Conservation (phyloP, 192 early-diverging fungal genomes). For the Entomortierella beljakovae region DNA sequence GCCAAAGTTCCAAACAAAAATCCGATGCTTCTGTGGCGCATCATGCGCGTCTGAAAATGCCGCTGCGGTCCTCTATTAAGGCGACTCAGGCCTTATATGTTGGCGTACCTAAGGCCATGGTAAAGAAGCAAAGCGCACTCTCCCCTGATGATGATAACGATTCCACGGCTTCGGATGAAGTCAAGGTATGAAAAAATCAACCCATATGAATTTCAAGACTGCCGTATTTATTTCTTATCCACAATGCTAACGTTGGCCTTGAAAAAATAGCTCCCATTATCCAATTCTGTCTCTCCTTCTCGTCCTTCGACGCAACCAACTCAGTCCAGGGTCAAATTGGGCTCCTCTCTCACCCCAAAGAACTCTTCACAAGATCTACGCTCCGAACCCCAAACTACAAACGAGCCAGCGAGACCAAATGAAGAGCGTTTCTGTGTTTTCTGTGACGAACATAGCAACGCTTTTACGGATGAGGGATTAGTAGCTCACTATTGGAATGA, state of each 20-base stretch:
- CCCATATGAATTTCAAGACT: too few species aligned
- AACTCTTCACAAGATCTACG: neutral
- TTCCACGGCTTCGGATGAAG: slow-evolving; percentile 42
- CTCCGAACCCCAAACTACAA: neutral
- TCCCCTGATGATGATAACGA: slow-evolving; percentile 51
- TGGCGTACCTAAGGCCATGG: slow-evolving; percentile 27
- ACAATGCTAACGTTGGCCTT: too few species aligned
- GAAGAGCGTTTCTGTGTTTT: slow-evolving; percentile 75
- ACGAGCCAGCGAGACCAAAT: slow-evolving; percentile 2
- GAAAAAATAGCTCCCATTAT: neutral
- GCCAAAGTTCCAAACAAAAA: slow-evolving; percentile 19
- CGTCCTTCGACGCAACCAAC: neutral
- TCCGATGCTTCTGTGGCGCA: slow-evolving; percentile 44
- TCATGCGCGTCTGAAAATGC: slow-evolving; percentile 44
- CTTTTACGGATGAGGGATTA: slow-evolving; percentile 76
- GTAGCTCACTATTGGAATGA: slow-evolving; percentile 84
- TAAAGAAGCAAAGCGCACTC: slow-evolving; percentile 23
- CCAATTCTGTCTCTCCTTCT: neutral
- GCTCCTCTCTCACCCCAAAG: neutral
- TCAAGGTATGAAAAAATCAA: too few species aligned
- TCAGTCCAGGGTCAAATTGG: slow-evolving; percentile 1
- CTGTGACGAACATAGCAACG: slow-evolving; percentile 72
- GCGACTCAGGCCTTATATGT: slow-evolving; percentile 38
- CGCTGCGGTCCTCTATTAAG: slow-evolving; percentile 30
- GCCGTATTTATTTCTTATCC: too few species aligned